These are phyloP conservation scores for Stenocarpella maydis DNA, from an alignment of 2,329 filamentous ascomycete species.

Conservation along the genomic window DNA sequence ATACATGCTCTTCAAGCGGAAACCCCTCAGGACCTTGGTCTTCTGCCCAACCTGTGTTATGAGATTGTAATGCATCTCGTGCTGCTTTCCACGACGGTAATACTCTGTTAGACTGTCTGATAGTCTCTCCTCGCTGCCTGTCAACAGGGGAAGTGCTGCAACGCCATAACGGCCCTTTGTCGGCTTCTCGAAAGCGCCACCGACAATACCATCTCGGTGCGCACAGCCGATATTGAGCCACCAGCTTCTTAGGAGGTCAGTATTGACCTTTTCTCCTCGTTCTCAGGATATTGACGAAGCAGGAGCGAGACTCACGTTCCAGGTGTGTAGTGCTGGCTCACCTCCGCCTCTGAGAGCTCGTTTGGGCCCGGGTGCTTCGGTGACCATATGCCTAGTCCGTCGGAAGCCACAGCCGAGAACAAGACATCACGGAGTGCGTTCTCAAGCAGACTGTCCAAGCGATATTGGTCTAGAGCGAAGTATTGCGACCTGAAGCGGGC, in stretches of 20 bases:
- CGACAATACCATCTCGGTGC: conserved; percentile 62
- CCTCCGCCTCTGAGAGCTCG: conserved; percentile 31
- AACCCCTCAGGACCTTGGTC: conserved; percentile 62
- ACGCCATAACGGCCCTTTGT: conserved; percentile 57
- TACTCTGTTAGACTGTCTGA: conserved; percentile 51
- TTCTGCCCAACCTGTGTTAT: conserved; percentile 58
- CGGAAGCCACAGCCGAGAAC: conserved; percentile 30
- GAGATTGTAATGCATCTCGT: conserved; percentile 58
- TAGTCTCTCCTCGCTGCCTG: conserved; percentile 57
- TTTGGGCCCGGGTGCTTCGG: neutral
- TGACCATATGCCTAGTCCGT: conserved; percentile 23
- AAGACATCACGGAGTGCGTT: conserved; percentile 22
- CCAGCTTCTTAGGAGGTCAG: conserved; percentile 54
- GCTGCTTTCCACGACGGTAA: conserved; percentile 51
- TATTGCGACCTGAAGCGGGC: conserved; percentile 32
- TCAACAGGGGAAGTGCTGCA: conserved; percentile 58
- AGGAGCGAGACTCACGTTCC: conserved; percentile 28
- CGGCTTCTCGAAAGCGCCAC: conserved; percentile 51
- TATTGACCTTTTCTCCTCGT: neutral
- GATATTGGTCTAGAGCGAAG: conserved; percentile 25
- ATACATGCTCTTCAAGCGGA: conserved; percentile 57
- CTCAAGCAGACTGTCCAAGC: neutral
- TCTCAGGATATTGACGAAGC: no score
- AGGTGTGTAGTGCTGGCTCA: neutral
- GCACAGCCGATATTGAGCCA: conserved; percentile 66